Percentiles rank a stretch among this genome's conserved stretches.
Conservation (phyloP, 441 rosid species). For the Erysimum cheiri region DNA sequence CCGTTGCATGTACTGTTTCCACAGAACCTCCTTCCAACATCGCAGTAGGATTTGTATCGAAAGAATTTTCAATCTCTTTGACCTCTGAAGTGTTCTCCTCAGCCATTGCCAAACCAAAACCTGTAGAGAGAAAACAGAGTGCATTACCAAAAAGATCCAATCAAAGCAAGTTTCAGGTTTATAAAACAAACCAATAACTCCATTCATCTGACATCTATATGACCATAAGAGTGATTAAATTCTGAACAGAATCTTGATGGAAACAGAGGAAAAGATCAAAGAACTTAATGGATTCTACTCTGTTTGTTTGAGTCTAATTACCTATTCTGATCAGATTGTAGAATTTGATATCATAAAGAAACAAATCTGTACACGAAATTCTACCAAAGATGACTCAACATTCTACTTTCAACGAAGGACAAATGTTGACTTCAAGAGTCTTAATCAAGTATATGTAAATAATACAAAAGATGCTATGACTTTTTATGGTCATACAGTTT, state of each 20-base stretch:
- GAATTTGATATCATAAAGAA: constrained; percentile 25
- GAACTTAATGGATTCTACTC: not conserved
- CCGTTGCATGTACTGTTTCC: constrained; percentile 1
- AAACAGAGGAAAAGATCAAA: not conserved
- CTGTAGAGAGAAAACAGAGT: constrained; percentile 25
- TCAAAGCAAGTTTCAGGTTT: not conserved
- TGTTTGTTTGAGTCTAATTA: not conserved
- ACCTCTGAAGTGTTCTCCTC: constrained; percentile 38
- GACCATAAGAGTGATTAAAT: not conserved
- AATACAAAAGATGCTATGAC: no score
- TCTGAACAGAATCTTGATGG: not conserved
- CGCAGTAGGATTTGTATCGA: not conserved
- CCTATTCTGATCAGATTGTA: constrained; percentile 28
- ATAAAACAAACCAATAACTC: constrained; percentile 6
- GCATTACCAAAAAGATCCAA: constrained; percentile 11
- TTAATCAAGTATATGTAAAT: constrained; percentile 22
- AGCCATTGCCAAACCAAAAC: constrained; percentile 39
- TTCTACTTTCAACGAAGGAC: constrained; percentile 14
- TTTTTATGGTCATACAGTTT: no score
- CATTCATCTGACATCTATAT: not conserved
- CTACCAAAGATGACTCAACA: constrained; percentile 12
- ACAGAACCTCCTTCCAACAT: constrained; percentile 18
- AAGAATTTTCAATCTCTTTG: constrained; percentile 35
- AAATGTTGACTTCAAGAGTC: constrained; percentile 25
- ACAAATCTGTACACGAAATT: not conserved